Base-by-base conservation (phyloP, 352 stramenopile species). In the Porosira glacialis region DNA sequence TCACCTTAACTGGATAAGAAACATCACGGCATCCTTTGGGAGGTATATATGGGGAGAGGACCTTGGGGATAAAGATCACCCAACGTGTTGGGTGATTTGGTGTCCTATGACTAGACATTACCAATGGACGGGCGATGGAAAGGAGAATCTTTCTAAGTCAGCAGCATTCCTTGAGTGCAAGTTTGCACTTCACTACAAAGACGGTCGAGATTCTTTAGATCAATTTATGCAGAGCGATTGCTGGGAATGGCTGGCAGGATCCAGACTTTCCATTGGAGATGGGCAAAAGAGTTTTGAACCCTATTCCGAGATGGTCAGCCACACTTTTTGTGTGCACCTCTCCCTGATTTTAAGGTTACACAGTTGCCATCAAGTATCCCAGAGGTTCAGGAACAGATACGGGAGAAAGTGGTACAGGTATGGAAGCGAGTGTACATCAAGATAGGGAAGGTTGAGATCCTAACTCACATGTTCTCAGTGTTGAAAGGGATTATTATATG, bases 401-500 rank as follows among this genome's bases (percentile, higher is more conserved):
- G 28, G 27, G 27, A 11, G 13, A 73, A 67, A 47, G 0, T 67
- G 1, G 24, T 48, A 1, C 41, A 59, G 36, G 41, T 73, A 6
- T 1, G 28, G 7, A 6, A 55, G 19, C 31, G 35, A 28, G 2
- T 21, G 7, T 66, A 57, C n/a, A 62, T 62, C 17, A 26, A 52
- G 10, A 17, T 39, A 17, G 39, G 13, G 6, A 28, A 17, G 11
- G 35, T 22, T 1, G 15, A 3, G 10, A 47, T 17, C 2, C 30
- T 30, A 2, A 63, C 2, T 41, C 55, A 44, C 7, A 52, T 44
- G 38, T 62, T 62, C 15, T 50, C 22, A 8, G 38, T 63, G 7
- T 7, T 24, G n/a, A 63, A 63, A n/a, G 39, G 41, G 4, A 60
- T 72, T n/a, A 22, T 63, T 50, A 69, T 80, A 13, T 13, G 59